Evolutionary conservation across 495 filamentous ascomycete species (phyloP).

Genomic region (Trichocladium uniseriatum): DNA sequence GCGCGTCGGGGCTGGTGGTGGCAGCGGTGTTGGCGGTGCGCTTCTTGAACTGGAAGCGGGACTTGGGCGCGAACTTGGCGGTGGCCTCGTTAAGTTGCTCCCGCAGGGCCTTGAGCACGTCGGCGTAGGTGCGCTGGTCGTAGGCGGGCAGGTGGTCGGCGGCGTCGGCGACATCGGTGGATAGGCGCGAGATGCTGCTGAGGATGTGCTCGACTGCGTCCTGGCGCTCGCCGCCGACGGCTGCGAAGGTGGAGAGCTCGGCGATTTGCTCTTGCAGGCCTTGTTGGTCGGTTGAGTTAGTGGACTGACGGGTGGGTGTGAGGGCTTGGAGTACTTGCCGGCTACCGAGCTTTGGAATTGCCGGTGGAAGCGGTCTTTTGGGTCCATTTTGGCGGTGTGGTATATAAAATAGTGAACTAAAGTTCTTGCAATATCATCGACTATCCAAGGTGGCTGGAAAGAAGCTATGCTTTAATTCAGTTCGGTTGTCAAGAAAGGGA

Average conservation of each 20-base stretch:
- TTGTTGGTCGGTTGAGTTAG: slow-evolving; percentile 1
- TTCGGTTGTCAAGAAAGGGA: not conserved
- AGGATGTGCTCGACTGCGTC: slow-evolving; percentile 39
- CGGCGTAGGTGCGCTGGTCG: slow-evolving; percentile 36
- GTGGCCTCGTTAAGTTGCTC: slow-evolving; percentile 36
- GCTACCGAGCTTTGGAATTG: slow-evolving; percentile 67
- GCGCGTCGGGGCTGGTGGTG: not conserved
- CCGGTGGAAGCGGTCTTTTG: slow-evolving; percentile 70
- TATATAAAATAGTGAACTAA: not conserved
- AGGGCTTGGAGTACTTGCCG: slow-evolving; percentile 33
- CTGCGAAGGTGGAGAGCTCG: slow-evolving; percentile 25
- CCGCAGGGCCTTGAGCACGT: slow-evolving; percentile 34
- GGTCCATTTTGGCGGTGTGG: slow-evolving; percentile 8
- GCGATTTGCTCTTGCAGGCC: slow-evolving; percentile 36
- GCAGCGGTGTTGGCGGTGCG: slow-evolving; percentile 11
- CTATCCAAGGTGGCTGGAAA: not conserved
- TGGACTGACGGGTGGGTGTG: not conserved
- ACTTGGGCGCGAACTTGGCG: slow-evolving; percentile 33
- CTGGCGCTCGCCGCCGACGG: slow-evolving; percentile 36
- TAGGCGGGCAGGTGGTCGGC: slow-evolving; percentile 36
- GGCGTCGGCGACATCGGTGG: slow-evolving; percentile 37
- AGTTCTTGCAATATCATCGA: not conserved
- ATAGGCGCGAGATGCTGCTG: slow-evolving; percentile 34
- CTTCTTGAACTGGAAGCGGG: slow-evolving; percentile 40
- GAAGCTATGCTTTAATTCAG: not conserved